These are phyloP conservation scores for Neocatenulostroma microsporum DNA, from an alignment of 2,329 filamentous ascomycete genomes.

Conservation along the genomic window DNA sequence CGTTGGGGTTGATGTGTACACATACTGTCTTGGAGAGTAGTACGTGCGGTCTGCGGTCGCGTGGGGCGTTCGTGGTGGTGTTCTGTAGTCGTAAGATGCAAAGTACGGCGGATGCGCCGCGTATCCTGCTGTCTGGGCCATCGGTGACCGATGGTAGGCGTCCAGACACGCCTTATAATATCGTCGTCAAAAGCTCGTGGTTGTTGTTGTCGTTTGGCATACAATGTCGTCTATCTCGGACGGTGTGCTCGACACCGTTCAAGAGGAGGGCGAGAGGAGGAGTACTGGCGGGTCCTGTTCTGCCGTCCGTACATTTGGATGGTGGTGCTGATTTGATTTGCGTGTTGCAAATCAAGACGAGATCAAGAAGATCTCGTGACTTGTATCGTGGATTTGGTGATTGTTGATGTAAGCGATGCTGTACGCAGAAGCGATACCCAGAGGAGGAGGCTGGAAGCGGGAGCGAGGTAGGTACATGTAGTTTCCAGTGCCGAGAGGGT, in stretches of 20 bases:
- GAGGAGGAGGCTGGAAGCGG: slow-evolving; percentile 4
- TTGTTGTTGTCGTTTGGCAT: slow-evolving; percentile 9
- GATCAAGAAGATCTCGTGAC: slow-evolving; percentile 16
- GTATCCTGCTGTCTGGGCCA: slow-evolving; percentile 29
- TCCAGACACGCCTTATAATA: slow-evolving; percentile 31
- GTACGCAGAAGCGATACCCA: slow-evolving; percentile 12
- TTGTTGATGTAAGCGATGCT: slow-evolving; percentile 7
- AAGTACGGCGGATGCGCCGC: slow-evolving; percentile 41
- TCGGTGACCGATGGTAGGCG: slow-evolving; percentile 25
- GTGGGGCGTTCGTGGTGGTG: slow-evolving; percentile 42
- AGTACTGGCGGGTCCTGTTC: slow-evolving; percentile 16
- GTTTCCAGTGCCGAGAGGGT: not conserved
- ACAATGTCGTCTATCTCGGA: slow-evolving; percentile 15
- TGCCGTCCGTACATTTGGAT: slow-evolving; percentile 25
- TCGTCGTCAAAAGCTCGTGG: too few species aligned
- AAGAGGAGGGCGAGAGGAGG: slow-evolving; percentile 24
- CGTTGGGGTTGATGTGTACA: slow-evolving; percentile 41
- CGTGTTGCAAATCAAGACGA: slow-evolving; percentile 14
- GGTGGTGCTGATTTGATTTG: slow-evolving; percentile 12
- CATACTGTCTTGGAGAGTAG: slow-evolving; percentile 47
- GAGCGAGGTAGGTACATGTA: slow-evolving; percentile 3
- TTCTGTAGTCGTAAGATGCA: slow-evolving; percentile 42
- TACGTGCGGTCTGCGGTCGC: slow-evolving; percentile 36
- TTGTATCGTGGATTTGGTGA: slow-evolving; percentile 2
- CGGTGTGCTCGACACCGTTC: slow-evolving; percentile 23